Conservation (phyloP, 805 yeast species). For the Cyberlindnera xylosilytica region DNA sequence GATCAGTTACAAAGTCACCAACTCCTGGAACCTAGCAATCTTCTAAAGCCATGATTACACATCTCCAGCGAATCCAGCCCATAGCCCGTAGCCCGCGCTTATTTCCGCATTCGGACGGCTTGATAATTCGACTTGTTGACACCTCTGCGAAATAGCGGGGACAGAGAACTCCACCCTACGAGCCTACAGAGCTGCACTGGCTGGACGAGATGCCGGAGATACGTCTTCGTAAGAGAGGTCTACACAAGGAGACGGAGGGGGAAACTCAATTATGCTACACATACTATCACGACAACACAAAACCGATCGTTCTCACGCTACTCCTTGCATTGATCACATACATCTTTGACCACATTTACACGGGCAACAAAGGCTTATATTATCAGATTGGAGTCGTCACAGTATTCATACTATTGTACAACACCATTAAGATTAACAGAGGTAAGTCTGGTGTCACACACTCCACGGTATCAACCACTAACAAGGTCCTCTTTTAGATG, state of each 20-base stretch:
- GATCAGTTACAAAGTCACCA: too few relatives aligned
- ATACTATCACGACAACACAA: slow-evolving; percentile 1
- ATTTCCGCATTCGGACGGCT: not conserved
- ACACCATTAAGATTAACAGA: not conserved
- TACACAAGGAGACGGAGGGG: slow-evolving; percentile 5
- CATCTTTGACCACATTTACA: not conserved
- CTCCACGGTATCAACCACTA: too few relatives aligned
- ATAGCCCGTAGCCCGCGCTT: too few relatives aligned
- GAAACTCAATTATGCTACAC: slow-evolving; percentile 8
- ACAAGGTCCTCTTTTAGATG: slow-evolving; percentile 25
- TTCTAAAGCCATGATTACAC: too few relatives aligned
- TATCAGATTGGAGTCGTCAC: not conserved
- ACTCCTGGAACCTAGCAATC: too few relatives aligned
- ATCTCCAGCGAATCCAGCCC: too few relatives aligned
- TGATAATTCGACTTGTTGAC: too few relatives aligned
- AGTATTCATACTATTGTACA: not conserved
- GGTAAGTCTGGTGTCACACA: too few relatives aligned
- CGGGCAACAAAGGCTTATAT: not conserved
- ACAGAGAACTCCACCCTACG: too few relatives aligned
- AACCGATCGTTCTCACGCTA: not conserved
- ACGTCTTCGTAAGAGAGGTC: not conserved
- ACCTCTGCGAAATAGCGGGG: too few relatives aligned
- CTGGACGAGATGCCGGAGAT: not conserved
- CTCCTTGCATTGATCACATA: not conserved
- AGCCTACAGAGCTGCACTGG: too few relatives aligned